Base-by-base conservation (phyloP, 1,139 yeast genomes). In the Taphrina confusa region DNA sequence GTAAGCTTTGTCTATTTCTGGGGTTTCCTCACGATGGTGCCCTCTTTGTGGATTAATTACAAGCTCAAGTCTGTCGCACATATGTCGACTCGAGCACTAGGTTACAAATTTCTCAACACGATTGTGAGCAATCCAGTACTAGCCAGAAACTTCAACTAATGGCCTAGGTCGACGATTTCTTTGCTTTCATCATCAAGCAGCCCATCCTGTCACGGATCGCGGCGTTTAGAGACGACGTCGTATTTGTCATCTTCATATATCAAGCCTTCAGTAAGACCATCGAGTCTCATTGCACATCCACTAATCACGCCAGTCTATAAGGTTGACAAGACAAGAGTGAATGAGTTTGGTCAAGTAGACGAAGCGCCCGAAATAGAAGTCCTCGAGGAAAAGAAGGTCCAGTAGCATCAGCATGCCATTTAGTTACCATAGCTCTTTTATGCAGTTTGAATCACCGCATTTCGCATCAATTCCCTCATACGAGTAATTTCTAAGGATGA, bases 1-100 rank as follows among this genome's bases (percentile, higher is more conserved):
- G 78, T 75, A 31, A 77, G 76, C 1, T 73, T 74, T 34, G 78
- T 75, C 20, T 75, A 75, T 62, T 75, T 77, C 1, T 75, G 75
- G 61, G 78, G 78, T 1, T 75, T 75, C 67, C 65, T 75, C 54
- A 72, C 74, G 61, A 65, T 75, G 51, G 73, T 75, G 23, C 77
- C 78, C 8, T 67, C 75, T 2, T 74, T 75, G 39, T 75, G 75
- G 44, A 75, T 74, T 67, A 75, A 75, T 64, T 75, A 75, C 65
- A 68, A 76, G 55, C 69, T 75, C 56, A 75, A 75, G 65, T 72
- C 75, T 1, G 78, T 75, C 4, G 78, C 78, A 1, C 77, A 75
- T 65, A 73, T 75, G 70, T 76, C 77, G 3, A 67, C 71, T 50
- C 70, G 73, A 56, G 76, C 77, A 4, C 72, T 75, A 76, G 70